These are phyloP conservation scores for Plasmodium fragile DNA, from an alignment of 169 alveolate species.

Conservation along the genomic window DNA sequence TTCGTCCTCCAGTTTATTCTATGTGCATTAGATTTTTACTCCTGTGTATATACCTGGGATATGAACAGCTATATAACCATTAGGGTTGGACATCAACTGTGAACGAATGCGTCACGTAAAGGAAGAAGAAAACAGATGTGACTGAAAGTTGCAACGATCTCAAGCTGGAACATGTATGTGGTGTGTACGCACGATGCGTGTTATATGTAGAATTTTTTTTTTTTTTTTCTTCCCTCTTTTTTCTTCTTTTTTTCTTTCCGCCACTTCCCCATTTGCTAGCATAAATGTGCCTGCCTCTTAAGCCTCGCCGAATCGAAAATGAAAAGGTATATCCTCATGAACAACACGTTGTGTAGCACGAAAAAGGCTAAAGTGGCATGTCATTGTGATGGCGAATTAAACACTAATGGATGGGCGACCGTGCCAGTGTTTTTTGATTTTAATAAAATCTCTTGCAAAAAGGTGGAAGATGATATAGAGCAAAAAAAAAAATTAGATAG, in stretches of 20 bases:
- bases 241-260: not conserved
- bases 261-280: not conserved
- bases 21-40: not conserved
- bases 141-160: not conserved
- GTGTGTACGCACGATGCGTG: not conserved
- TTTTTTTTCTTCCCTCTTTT: not conserved
- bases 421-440: constrained; percentile 21
- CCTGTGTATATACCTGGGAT: not conserved
- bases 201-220: not conserved
- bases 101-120: not conserved
- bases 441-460: not conserved
- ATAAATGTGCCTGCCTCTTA: not conserved
- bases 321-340: constrained; percentile 53
- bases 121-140: not conserved
- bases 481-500: constrained; percentile 25
- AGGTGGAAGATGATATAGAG: not conserved
- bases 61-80: not conserved
- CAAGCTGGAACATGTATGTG: not conserved
- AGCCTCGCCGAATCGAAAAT: constrained; percentile 17
- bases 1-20: not conserved
- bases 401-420: not conserved
- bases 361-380: constrained; percentile 56
- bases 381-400: constrained; percentile 40
- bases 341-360: constrained; percentile 5
- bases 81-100: not conserved